phyloP scores from a whole-genome alignment of 2,329 filamentous ascomycete genomes.

The Monilinia aucupariae region DNA sequence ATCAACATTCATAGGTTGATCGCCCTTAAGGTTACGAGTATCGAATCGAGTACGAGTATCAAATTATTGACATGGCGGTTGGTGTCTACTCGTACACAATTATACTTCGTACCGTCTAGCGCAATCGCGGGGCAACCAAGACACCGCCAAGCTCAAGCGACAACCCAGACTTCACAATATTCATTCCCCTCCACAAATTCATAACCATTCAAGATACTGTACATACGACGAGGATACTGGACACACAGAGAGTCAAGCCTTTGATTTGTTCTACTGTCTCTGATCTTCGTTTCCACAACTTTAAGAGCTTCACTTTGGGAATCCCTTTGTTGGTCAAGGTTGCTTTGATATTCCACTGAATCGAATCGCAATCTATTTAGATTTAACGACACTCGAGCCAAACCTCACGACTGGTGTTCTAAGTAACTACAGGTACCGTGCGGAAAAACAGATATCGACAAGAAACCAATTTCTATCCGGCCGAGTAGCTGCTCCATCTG shows the following conservation, averaged over 20 bases:
- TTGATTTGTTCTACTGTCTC: background rate
- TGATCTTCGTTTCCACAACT: background rate
- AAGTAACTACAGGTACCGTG: background rate
- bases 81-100: no score
- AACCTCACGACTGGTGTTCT: background rate
- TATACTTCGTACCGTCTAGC: no score
- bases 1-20: conserved; percentile 1
- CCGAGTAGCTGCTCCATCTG: background rate
- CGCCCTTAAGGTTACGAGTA: no score
- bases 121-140: conserved; percentile 26
- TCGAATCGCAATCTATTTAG: conserved; percentile 1
- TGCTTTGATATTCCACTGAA: background rate
- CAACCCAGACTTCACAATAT: conserved; percentile 17
- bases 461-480: background rate
- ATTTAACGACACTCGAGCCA: background rate
- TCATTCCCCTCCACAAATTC: conserved; percentile 2
- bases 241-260: background rate
- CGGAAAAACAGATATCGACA: background rate
- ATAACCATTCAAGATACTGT: background rate
- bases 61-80: conserved; percentile 13
- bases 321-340: background rate
- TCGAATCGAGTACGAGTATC: no score
- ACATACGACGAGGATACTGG: background rate
- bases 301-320: background rate
- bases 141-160: conserved; percentile 19